Evolutionary conservation across 2,329 filamentous ascomycete genomes (phyloP).

Genomic region (Polychaeton citri): DNA sequence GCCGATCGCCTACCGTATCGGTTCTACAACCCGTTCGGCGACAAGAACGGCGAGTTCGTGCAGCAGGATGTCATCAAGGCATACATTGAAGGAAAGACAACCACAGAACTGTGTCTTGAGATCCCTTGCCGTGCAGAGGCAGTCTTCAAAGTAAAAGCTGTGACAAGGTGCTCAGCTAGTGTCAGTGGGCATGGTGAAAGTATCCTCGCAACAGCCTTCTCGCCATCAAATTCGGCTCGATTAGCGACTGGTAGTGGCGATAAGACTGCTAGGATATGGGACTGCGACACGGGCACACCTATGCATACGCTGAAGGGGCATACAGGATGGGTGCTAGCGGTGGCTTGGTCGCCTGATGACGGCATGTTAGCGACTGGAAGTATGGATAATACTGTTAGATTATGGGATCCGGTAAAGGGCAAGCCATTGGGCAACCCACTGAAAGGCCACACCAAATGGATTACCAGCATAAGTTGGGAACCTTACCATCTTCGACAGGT

Average conservation of each 20-base stretch:
- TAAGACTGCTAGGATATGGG: constrained; percentile 83
- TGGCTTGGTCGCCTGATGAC: constrained; percentile 78
- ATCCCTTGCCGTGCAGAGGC: constrained; percentile 68
- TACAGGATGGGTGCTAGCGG: constrained; percentile 76
- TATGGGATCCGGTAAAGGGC: constrained; percentile 80
- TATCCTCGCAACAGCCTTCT: constrained; percentile 78
- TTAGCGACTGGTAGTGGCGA: constrained; percentile 86
- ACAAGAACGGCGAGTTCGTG: constrained; percentile 29
- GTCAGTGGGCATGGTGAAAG: constrained; percentile 87
- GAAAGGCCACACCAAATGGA: constrained; percentile 80
- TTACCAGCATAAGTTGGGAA: constrained; percentile 82
- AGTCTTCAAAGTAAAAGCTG: constrained; percentile 83
- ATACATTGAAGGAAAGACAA: constrained; percentile 32
- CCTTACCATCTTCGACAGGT: constrained; percentile 72
- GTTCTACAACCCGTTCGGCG: constrained; percentile 40
- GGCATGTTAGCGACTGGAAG: constrained; percentile 72
- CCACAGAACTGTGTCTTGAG: constrained; percentile 47
- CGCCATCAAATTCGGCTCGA: constrained; percentile 59
- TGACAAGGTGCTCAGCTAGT: constrained; percentile 75
- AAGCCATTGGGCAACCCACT: constrained; percentile 57
- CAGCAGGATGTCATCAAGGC: constrained; percentile 25
- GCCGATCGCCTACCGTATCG: constrained; percentile 52
- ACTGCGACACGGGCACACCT: constrained; percentile 85
- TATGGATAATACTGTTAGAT: constrained; percentile 81
- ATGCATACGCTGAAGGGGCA: constrained; percentile 77